These are phyloP conservation scores for Achaetomiella virescens DNA, from an alignment of 495 filamentous ascomycete species.

Conservation along the genomic window DNA sequence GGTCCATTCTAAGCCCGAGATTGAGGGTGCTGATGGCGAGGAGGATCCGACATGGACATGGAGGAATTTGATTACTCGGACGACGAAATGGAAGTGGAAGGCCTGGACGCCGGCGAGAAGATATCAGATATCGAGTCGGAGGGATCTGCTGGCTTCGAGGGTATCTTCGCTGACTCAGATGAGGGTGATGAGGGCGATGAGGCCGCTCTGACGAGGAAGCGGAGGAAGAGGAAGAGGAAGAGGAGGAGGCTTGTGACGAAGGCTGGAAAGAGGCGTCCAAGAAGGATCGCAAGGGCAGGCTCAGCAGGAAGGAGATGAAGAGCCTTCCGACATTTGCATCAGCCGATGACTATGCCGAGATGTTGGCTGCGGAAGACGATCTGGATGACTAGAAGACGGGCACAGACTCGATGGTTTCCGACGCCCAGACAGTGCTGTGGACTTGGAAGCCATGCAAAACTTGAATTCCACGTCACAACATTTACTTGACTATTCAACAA, in stretches of 20 bases:
- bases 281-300: conserved; percentile 42
- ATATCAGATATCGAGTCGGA: conserved; percentile 37
- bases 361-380: conserved; percentile 68
- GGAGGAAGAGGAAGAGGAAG: conserved; percentile 24
- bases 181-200: conserved; percentile 37
- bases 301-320: conserved; percentile 77
- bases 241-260: conserved; percentile 20
- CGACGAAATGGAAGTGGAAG: conserved; percentile 40
- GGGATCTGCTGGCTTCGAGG: conserved; percentile 33
- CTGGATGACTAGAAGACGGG: conserved; percentile 16
- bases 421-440: too few species aligned
- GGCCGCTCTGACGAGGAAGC: conserved; percentile 26
- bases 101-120: conserved; percentile 9
- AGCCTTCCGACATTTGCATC: conserved; percentile 86
- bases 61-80: conserved; percentile 42
- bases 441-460: too few species aligned
- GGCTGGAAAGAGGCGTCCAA: conserved; percentile 21
- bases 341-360: conserved; percentile 84
- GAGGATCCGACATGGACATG: conserved; percentile 47
- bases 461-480: too few species aligned
- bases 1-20: conserved; percentile 51
- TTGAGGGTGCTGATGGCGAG: conserved; percentile 51
- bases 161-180: conserved; percentile 40
- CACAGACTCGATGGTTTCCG: too few species aligned
- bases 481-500: background rate